Conservation (phyloP, 202 grass and related monocot species). For the Carex sylvatica region DNA sequence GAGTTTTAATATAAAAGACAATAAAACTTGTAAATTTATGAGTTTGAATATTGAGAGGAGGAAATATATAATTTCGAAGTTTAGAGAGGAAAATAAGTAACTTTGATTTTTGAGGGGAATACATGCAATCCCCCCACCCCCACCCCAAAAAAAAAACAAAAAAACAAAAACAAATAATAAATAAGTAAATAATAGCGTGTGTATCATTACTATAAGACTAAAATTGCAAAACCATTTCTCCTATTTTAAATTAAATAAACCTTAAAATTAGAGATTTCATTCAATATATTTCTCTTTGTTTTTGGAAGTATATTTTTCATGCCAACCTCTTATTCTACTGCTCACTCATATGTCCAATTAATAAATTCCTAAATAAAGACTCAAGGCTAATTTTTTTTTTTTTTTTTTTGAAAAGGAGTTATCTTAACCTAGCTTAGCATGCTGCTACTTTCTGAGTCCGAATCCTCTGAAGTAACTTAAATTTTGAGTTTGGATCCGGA, state of each 20-base stretch:
- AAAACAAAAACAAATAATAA: too few relatives aligned
- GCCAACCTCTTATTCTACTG: not conserved
- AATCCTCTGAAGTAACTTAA: too few relatives aligned
- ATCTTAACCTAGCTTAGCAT: not conserved
- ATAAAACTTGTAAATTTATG: too few relatives aligned
- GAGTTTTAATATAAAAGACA: too few relatives aligned
- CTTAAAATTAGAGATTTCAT: not conserved
- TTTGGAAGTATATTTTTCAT: not conserved
- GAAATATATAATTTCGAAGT: too few relatives aligned
- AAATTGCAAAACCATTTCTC: not conserved
- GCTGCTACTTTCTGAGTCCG: not conserved
- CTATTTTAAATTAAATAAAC: not conserved
- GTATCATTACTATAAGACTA: not conserved
- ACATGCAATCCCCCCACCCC: too few relatives aligned
- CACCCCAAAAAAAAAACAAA: too few relatives aligned
- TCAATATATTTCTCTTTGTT: not conserved
- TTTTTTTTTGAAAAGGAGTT: not conserved
- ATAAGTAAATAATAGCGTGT: too few relatives aligned
- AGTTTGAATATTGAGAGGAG: too few relatives aligned
- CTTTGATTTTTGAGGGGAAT: too few relatives aligned
- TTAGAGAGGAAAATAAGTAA: too few relatives aligned
- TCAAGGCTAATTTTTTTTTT: not conserved
- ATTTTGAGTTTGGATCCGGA: too few relatives aligned
- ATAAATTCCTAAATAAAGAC: not conserved
- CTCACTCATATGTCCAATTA: not conserved